These are phyloP conservation scores for Ophiostoma sp. DNA, from an alignment of 2,329 filamentous ascomycete species.

Conservation along the genomic window DNA sequence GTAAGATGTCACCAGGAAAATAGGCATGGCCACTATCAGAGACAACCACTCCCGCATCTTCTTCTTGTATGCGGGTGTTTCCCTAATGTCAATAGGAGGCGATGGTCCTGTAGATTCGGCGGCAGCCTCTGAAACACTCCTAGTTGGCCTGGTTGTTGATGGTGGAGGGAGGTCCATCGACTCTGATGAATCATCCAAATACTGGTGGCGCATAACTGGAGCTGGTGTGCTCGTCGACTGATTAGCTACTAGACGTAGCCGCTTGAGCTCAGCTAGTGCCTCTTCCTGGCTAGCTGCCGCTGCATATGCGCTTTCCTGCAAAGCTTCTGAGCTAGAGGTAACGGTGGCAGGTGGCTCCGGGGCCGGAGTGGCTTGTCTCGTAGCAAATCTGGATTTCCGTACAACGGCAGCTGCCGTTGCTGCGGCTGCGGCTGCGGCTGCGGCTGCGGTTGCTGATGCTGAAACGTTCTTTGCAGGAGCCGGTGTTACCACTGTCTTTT, in stretches of 20 bases:
- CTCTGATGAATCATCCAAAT: neutral
- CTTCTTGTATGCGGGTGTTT: conserved; percentile 41
- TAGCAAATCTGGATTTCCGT: conserved; percentile 14
- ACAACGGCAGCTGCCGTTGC: neutral
- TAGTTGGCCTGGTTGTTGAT: neutral
- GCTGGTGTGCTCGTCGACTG: conserved; percentile 17
- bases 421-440: neutral
- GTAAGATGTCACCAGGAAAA: conserved; percentile 52
- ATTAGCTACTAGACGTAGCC: conserved; percentile 22
- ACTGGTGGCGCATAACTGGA: neutral
- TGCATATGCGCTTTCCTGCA: neutral
- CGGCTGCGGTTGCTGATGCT: neutral
- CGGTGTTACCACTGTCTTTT: neutral
- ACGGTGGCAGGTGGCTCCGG: neutral
- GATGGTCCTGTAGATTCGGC: conserved; percentile 6
- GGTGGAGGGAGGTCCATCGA: neutral
- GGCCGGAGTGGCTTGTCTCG: neutral
- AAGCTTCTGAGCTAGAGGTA: neutral
- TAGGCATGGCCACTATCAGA: conserved; percentile 49
- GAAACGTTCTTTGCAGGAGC: neutral
- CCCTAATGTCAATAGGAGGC: conserved; percentile 29
- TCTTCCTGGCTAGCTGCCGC: conserved; percentile 23
- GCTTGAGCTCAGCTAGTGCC: conserved; percentile 26
- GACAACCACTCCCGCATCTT: conserved; percentile 44
- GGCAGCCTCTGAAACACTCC: neutral